Evolutionary conservation across 2,329 filamentous ascomycete species (phyloP).

Genomic region (Verticillium albo-atrum): DNA sequence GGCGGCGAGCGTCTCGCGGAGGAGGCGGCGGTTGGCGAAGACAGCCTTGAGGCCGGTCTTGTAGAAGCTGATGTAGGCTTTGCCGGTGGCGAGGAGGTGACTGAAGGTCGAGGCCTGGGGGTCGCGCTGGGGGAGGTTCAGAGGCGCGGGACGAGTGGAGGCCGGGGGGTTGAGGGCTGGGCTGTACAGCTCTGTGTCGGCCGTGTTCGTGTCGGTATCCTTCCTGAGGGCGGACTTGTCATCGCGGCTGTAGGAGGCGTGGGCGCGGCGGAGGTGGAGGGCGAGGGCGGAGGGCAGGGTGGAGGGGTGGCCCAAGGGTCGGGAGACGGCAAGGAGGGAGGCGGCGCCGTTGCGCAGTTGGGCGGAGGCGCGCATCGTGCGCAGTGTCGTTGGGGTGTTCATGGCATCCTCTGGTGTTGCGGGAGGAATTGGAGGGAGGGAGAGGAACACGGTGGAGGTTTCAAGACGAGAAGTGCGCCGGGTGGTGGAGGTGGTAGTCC

Average conservation of each 20-base stretch:
- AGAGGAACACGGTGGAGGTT: neutral
- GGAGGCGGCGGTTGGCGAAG: slow-evolving; percentile 57
- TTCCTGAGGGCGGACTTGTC: neutral
- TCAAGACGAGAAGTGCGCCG: neutral
- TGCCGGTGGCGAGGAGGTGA: slow-evolving; percentile 53
- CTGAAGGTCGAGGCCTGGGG: slow-evolving; percentile 37
- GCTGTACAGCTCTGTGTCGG: slow-evolving; percentile 7
- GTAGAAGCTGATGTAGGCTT: slow-evolving; percentile 81
- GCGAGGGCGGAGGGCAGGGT: neutral
- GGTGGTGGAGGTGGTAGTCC: neutral
- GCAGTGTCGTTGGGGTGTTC: slow-evolving; percentile 10
- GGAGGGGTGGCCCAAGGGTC: slow-evolving; percentile 5
- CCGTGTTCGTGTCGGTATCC: neutral
- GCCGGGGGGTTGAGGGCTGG: slow-evolving; percentile 63
- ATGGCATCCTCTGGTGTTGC: slow-evolving; percentile 8
- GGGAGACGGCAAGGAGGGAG: neutral
- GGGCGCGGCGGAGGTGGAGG: neutral
- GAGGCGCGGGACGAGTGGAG: slow-evolving; percentile 66
- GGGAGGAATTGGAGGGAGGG: neutral
- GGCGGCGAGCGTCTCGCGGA: slow-evolving; percentile 36
- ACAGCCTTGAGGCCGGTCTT: slow-evolving; percentile 77
- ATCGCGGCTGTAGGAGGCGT: neutral
- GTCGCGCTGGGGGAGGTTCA: slow-evolving; percentile 56
- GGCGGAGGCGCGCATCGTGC: slow-evolving; percentile 10
- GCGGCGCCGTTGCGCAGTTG: neutral